phyloP scores from a whole-genome alignment of 345 rosid genomes.

The Boechera retrofracta region DNA sequence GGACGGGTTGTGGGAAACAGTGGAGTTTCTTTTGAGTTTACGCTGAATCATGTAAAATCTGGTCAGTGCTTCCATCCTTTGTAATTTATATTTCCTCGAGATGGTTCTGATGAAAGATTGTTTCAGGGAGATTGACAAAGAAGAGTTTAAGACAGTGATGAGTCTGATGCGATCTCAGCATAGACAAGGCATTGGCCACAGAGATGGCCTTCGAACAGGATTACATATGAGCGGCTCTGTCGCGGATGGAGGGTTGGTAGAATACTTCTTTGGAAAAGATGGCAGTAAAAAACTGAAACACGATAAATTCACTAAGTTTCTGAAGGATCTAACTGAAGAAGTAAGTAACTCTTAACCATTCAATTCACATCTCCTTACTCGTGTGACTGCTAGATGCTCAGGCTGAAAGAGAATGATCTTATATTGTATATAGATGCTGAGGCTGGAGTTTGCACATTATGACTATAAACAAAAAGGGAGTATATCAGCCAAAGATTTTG shows the following conservation, averaged over 20 bases:
- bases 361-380: neutral
- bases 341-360: conserved; percentile 48
- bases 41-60: conserved; percentile 42
- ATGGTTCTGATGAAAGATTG: conserved; percentile 17
- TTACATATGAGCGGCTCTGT: conserved; percentile 68
- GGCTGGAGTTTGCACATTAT: conserved; percentile 90
- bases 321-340: conserved; percentile 76
- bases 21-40: conserved; percentile 48
- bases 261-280: conserved; percentile 85
- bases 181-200: conserved; percentile 77
- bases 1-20: conserved; percentile 40
- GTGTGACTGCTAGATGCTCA: neutral
- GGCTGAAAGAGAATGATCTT: neutral
- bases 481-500: conserved; percentile 91
- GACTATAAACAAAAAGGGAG: conserved; percentile 71
- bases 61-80: conserved; percentile 44
- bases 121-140: conserved; percentile 75
- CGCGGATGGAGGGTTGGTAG: conserved; percentile 84
- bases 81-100: conserved; percentile 23
- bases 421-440: conserved; percentile 59
- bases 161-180: conserved; percentile 82
- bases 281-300: conserved; percentile 65
- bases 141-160: conserved; percentile 96
- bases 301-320: conserved; percentile 76
- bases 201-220: conserved; percentile 73